Conservation (phyloP, 345 rosid genomes). For the Bruguiera sexangula region DNA sequence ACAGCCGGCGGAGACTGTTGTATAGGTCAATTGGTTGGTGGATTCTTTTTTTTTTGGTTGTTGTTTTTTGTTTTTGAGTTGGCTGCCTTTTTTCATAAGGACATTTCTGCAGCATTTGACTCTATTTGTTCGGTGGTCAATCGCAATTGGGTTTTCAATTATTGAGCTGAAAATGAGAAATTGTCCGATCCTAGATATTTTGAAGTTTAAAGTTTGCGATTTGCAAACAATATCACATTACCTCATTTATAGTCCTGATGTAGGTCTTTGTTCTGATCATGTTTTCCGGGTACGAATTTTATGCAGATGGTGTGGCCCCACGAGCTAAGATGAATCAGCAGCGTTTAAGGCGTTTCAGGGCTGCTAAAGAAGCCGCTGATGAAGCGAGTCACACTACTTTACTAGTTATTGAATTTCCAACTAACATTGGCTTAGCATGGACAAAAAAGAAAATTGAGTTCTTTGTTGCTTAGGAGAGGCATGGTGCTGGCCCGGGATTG, state of each 20-base stretch:
- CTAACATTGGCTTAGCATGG: neutral
- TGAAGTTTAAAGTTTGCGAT: too few species aligned
- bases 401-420: neutral
- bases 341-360: slow-evolving; percentile 29
- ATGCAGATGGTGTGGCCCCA: slow-evolving; percentile 35
- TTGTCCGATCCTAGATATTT: too few species aligned
- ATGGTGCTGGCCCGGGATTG: neutral
- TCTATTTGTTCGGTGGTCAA: too few species aligned
- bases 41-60: neutral
- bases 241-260: too few species aligned
- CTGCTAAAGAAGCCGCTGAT: slow-evolving; percentile 33
- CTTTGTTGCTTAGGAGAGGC: neutral
- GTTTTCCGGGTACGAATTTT: neutral
- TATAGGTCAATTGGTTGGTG: slow-evolving; percentile 26
- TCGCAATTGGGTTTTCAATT: too few species aligned
- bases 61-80: neutral
- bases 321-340: slow-evolving; percentile 42
- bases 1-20: slow-evolving; percentile 32
- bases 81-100: neutral
- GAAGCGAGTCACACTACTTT: slow-evolving; percentile 3
- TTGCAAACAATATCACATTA: too few species aligned
- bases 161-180: too few species aligned
- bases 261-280: neutral
- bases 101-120: too few species aligned
- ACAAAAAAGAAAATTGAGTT: neutral